Evolutionary conservation across 345 rosid species (phyloP), one percentile per base, ranked within the genome.

Genomic region (Mercurialis annua): DNA sequence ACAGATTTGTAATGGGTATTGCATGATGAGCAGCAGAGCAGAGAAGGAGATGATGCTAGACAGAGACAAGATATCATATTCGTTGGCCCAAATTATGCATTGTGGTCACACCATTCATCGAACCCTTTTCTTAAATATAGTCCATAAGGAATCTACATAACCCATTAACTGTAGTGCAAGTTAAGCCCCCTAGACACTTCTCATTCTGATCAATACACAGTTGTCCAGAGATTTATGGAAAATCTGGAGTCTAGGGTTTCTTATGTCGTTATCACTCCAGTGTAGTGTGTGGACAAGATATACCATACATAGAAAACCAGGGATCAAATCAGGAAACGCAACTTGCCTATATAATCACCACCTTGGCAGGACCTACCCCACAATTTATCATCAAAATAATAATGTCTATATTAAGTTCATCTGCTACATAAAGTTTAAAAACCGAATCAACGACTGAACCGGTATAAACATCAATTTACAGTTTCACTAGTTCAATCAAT

Each of bases 41-140:
- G 1, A 61, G 51, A 16, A 43, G 16, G 1, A 43, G 16, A 0
- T 42, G 51, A 43, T 61, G 50, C 31, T 23, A 23, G 64, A 60
- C 5, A 12, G 16, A 46, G 56, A 29, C 54, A 43, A 36, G 74
- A 59, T 46, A 49, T 23, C 43, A 11, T 2, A 23, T 62, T 1
- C 20, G 31, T 17, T 29, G 26, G 57, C 56, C 67, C 43, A 49
- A 34, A 48, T 1, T 21, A 10, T 31, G 58, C 29, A 14, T 24
- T 31, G 66, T 46, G 66, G 66, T 62, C 66, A n/a, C 66, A 33
- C 30, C 3, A 24, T 24, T 1, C 26, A n/a, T n/a, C n/a, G 4
- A 34, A 15, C 52, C 6, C 31, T 30, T 29, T 57, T 56, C 14
- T 15, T 24, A 4, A 6, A 1, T 31, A 18, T 62, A 23, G 65